Percentiles rank a stretch among this genome's conserved stretches.
phyloP scores from a whole-genome alignment of 73 alveolate genomes.

The Tetrahymena thermophila region DNA sequence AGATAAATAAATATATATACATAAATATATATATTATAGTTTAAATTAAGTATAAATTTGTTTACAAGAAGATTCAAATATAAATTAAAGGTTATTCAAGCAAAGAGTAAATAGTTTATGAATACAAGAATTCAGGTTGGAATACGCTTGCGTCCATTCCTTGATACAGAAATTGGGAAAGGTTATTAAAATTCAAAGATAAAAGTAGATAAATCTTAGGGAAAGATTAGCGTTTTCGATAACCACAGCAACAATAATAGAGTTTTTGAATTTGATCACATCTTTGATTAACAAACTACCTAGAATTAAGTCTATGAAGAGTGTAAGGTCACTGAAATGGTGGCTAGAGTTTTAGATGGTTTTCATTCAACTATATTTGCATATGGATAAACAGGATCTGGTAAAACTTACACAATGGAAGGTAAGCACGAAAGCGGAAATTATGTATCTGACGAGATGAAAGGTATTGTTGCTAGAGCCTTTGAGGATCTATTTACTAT shows the following conservation, averaged over 20 bases:
- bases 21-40: too few species aligned
- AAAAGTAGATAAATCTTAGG: slow-evolving; percentile 49
- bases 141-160: slow-evolving; percentile 57
- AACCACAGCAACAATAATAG: slow-evolving; percentile 34
- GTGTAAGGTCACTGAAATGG: slow-evolving; percentile 58
- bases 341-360: slow-evolving; percentile 75
- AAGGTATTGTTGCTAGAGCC: slow-evolving; percentile 6
- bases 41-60: neutral
- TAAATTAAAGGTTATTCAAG: neutral
- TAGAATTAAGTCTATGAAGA: slow-evolving; percentile 65
- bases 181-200: slow-evolving; percentile 50
- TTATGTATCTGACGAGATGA: neutral
- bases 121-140: slow-evolving; percentile 49
- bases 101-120: neutral
- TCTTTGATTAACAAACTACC: slow-evolving; percentile 58
- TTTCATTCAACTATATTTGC: slow-evolving; percentile 91
- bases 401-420: slow-evolving; percentile 94
- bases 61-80: neutral
- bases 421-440: slow-evolving; percentile 63
- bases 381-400: slow-evolving; percentile 95
- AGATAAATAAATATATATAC: neutral
- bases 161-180: slow-evolving; percentile 29
- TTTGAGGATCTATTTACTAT: slow-evolving; percentile 24
- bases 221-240: slow-evolving; percentile 29
- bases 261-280: slow-evolving; percentile 71